Evolutionary conservation across 2,329 filamentous ascomycete species (phyloP), one percentile per base, ranked within the genome.

Genomic region (Teratosphaeria destructans): DNA sequence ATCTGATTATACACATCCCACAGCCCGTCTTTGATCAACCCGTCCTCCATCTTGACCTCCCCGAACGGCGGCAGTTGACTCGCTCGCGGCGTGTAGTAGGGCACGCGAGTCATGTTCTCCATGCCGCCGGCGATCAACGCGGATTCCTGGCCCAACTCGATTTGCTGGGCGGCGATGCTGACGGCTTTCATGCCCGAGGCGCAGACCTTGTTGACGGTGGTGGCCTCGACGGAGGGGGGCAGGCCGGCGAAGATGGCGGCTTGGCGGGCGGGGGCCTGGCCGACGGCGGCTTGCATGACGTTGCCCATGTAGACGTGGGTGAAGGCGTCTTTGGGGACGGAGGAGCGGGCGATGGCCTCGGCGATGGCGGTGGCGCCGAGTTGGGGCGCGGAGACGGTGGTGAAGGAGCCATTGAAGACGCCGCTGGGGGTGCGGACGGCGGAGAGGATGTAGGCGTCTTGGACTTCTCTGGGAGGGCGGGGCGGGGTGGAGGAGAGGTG

Each of bases 301-400:
- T 96, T 95, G 72, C 94, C 94, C 89, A 97, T 95, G 79, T 97
- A 97, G 16, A 97, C 90, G 75, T 95, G 89, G 64, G 87, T 88
- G 70, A 97, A 90, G 72, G 88, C 88, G 37, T 87, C 85, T 57
- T 85, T 74, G 1, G 94, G 92, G 6, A 97, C 82, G 64, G 85
- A 86, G 57, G 92, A 95, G 75, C 94, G 95, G 67, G 87, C 83
- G 58, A 99, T 76, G 32, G 94, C 94, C 54, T 90, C 88, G 75
- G 92, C 94, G 78, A 99, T 97, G 60, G 92, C 94, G 16, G 86
- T 85, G 34, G 93, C 90, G 66, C 90, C 94, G 54, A 99, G 87
- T 70, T 89, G 82, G n/a, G 94, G 88, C 10, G 92, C 93, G 3
- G 91, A 81, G 35, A 97, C 85, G 54, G 83, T 88, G 53, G 88